phyloP scores from a whole-genome alignment of 2,329 filamentous ascomycete genomes.

The Colletotrichum echinochloae region DNA sequence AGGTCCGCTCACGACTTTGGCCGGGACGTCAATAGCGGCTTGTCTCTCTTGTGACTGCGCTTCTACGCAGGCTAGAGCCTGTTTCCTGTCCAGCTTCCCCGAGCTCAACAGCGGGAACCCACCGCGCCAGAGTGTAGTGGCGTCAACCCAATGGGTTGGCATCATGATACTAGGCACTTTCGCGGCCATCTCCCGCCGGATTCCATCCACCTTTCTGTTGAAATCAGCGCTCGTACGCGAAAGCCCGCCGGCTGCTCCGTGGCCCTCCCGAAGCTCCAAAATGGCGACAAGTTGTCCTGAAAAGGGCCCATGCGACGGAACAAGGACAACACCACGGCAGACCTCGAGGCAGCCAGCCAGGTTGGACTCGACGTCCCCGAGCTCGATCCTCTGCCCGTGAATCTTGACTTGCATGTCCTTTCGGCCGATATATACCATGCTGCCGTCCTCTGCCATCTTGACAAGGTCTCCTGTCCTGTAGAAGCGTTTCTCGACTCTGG shows the following conservation, averaged over 20 bases:
- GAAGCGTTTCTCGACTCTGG: slow-evolving; percentile 45
- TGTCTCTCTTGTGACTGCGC: not conserved
- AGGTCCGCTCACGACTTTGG: fast-evolving
- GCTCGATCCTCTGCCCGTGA: slow-evolving; percentile 43
- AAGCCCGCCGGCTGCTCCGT: not conserved
- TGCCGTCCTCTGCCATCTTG: slow-evolving; percentile 24
- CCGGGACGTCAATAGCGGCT: not conserved
- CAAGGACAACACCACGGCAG: slow-evolving; percentile 7
- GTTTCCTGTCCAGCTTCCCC: slow-evolving; percentile 1
- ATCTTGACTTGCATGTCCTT: slow-evolving; percentile 45
- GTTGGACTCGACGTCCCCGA: slow-evolving; percentile 43
- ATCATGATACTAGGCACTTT: slow-evolving; percentile 22
- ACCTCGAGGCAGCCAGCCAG: not conserved
- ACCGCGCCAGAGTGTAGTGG: not conserved
- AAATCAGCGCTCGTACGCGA: not conserved
- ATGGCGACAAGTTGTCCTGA: slow-evolving; percentile 15
- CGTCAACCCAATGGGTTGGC: slow-evolving; percentile 16
- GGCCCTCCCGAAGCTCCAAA: not conserved
- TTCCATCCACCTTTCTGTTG: not conserved
- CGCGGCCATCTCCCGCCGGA: slow-evolving; percentile 7
- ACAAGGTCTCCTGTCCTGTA: slow-evolving; percentile 61
- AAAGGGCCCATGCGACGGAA: slow-evolving; percentile 10
- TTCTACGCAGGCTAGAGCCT: not conserved
- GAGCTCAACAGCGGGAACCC: slow-evolving; percentile 12
- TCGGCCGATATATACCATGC: slow-evolving; percentile 38